These are phyloP conservation scores for Candida orba DNA, from an alignment of 805 yeast species.

Conservation along the genomic window DNA sequence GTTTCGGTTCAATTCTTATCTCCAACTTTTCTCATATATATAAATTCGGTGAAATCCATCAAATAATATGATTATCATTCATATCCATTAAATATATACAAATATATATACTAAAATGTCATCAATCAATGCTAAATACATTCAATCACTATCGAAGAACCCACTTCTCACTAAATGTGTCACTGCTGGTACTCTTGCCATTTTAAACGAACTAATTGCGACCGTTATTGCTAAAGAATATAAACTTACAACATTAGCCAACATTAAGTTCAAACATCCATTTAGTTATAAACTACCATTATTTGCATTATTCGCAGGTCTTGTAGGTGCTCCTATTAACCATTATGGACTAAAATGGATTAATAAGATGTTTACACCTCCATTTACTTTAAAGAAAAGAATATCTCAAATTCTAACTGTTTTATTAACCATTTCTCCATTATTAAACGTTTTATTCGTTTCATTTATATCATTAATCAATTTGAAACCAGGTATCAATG, in stretches of 20 bases:
- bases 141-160: conserved; percentile 33
- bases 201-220: conserved; percentile 53
- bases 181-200: conserved; percentile 48
- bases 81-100: too few species aligned
- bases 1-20: too few species aligned
- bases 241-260: conserved; percentile 17
- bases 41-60: too few species aligned
- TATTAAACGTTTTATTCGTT: conserved; percentile 40
- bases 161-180: conserved; percentile 55
- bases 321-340: conserved; percentile 49
- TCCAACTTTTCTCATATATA: too few species aligned
- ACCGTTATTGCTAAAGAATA: conserved; percentile 42
- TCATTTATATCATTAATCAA: conserved; percentile 48
- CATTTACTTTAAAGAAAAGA: conserved; percentile 33
- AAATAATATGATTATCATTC: too few species aligned
- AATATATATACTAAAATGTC: too few species aligned
- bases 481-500: conserved; percentile 14
- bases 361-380: conserved; percentile 37
- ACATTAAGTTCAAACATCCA: conserved; percentile 18
- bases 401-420: conserved; percentile 44
- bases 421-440: conserved; percentile 49
- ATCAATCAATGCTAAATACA: conserved; percentile 21
- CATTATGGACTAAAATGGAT: conserved; percentile 46
- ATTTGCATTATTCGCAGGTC: conserved; percentile 50
- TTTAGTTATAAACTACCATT: conserved; percentile 35